Evolutionary conservation across 1,284 basidiomycete species (phyloP), one percentile per base, ranked within the genome.

Genomic region (Agaricales sp.): DNA sequence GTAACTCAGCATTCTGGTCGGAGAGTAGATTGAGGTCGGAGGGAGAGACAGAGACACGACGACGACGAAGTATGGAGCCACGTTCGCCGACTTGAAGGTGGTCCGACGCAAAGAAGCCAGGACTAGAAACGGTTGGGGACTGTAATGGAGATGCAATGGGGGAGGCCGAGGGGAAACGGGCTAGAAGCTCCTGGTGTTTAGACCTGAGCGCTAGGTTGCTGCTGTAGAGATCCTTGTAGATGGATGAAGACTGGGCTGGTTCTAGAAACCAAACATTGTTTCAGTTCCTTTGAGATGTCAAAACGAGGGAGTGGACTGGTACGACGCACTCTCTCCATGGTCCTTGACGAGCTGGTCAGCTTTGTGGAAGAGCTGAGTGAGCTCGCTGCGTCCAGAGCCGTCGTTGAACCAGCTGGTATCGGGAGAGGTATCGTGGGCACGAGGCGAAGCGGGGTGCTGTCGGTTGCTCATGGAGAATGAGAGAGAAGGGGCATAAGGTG

Each of bases 1-100:
- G 67, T 14, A 92, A 78, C 51, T 90, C 83, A 0, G 82, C 79
- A 58, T 92, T 92, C 64, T 91, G 86, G 57, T 89, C 85, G 0
- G 81, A 76, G 21, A 92, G 75, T 4, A 73, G 67, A 2, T 78
- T 75, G 21, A 91, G 71, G 50, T 89, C 85, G n/a, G 71, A 64
- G 0, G 78, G 77, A 2, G 82, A 80, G 49, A 84, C 75, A 30
- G 83, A 82, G 30, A 84, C 70, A 47, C 75, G 71, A 39, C 78
- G 75, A 2, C 64, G 55, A 55, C 71, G 78, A 21, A 67, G 63
- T 37, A 63, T 46, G 56, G 51, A 50, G 55, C 54, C 52, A 58
- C 50, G 51, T 59, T 52, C 43, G 53, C 53, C 47, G 59, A 60
- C 44, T 50, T 4, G 52, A 16, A 11, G 50, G 55, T 14, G 53